Evolutionary conservation across 176 grass and related monocot species (phyloP), one percentile per base, ranked within the genome.

Genomic region (Raddia guianensis): DNA sequence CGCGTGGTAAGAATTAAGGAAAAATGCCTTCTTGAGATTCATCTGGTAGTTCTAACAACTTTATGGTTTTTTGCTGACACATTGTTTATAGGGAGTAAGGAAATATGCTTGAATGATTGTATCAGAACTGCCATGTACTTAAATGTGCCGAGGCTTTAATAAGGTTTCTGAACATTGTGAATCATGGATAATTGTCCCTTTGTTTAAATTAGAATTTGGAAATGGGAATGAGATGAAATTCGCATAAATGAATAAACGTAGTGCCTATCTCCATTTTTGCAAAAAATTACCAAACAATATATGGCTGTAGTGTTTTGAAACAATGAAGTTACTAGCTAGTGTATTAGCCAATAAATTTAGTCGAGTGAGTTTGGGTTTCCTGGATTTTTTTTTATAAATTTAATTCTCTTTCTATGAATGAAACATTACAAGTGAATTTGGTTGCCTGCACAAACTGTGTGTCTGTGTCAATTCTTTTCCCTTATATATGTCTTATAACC

Each of bases 1-100:
- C 96, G 80, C 90, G 96, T 50, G 96, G 96, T 98, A 90, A 91
- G 82, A 59, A 65, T 79, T 63, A 48, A 21, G 11, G 14, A 46
- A 49, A 76, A 59, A 9, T 15, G 9, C 52, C 42, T 58, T 44
- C 43, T 65, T 7, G 12, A 84, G 34, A 66, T 80, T 83, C 53
- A 82, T 48, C 44, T 74, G 16, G 14, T 89, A 73, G 32, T 46
- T 82, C 50, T 8, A 55, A 65, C 73, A 51, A 56, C n/a, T 55
- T 75, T 74, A 32, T 57, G 58, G 0, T 70, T 73, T 81, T 75
- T 75, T 49, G 15, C 32, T 54, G 48, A 75, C 70, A 70, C 74
- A 85, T 40, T 81, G 57, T 51, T 72, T 82, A 49, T 80, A 49
- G 50, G 33, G 54, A 56, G 51, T 80, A 73, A 72, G 27, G 27